phyloP scores from a whole-genome alignment of 768 basidiomycete genomes.

The Daedalea quercina region DNA sequence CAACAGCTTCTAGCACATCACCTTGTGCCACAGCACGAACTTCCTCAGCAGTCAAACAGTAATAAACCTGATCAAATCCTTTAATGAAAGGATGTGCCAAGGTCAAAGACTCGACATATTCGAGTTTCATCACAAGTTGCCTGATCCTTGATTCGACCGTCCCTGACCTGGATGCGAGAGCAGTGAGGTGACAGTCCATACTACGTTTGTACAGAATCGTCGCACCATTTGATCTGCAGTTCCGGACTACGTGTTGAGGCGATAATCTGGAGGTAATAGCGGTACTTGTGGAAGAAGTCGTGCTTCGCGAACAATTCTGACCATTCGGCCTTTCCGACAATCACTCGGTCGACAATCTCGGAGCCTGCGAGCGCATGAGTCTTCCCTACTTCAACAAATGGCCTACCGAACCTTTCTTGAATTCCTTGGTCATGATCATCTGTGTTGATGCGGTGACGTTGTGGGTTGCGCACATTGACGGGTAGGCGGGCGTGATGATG shows the following conservation, averaged over 20 bases:
- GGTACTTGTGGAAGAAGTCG: constrained; percentile 96
- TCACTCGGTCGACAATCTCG: constrained; percentile 90
- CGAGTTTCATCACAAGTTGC: constrained; percentile 96
- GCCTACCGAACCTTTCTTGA: constrained; percentile 66
- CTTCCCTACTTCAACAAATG: background rate
- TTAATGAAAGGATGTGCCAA: constrained; percentile 94
- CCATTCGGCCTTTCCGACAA: constrained; percentile 80
- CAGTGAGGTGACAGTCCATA: background rate
- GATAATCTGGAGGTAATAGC: constrained; percentile 93
- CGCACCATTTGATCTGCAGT: constrained; percentile 90
- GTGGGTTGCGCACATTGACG: constrained; percentile 98
- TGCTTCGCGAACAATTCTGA: constrained; percentile 91
- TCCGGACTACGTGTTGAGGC: constrained; percentile 82
- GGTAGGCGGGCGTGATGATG: constrained; percentile 98
- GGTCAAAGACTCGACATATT: constrained; percentile 87
- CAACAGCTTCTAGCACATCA: constrained; percentile 67
- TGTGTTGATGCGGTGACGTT: constrained; percentile 95
- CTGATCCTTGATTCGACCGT: constrained; percentile 98
- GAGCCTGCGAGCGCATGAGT: constrained; percentile 48
- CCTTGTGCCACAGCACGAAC: constrained; percentile 85
- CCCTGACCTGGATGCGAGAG: constrained; percentile 55
- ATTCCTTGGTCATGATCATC: constrained; percentile 93
- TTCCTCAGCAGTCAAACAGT: constrained; percentile 84
- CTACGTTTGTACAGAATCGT: constrained; percentile 2
- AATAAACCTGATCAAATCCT: constrained; percentile 82